phyloP scores from a whole-genome alignment of 208 protist genomes.

The Tritrichomonas foetus region DNA sequence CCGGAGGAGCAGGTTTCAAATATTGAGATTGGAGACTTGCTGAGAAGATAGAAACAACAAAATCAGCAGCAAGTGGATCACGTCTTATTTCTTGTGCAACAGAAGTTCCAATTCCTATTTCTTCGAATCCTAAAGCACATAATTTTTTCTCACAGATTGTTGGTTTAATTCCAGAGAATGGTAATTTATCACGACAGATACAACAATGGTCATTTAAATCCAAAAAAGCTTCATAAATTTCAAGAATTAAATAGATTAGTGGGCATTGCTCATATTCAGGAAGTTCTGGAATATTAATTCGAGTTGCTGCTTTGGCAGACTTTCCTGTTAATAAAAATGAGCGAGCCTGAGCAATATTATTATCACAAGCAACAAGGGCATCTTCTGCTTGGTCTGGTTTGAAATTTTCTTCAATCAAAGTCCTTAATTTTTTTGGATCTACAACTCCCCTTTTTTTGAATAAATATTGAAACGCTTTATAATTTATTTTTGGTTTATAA shows the following conservation, averaged over 20 bases:
- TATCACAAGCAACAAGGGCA: not conserved
- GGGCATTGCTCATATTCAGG: not conserved
- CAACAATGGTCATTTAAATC: conserved; percentile 12
- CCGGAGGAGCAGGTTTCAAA: not conserved
- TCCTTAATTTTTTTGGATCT: not conserved
- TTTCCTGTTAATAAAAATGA: not conserved
- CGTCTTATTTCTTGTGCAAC: not conserved
- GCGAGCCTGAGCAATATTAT: not conserved
- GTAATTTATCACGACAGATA: not conserved
- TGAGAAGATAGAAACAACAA: not conserved
- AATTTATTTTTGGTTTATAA: not conserved
- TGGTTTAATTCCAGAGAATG: not conserved
- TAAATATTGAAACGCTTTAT: not conserved
- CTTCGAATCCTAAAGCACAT: not conserved
- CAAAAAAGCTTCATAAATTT: not conserved
- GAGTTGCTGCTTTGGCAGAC: not conserved
- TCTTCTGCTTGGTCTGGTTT: not conserved
- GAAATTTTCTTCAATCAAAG: not conserved
- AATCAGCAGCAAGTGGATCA: not conserved
- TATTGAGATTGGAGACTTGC: not conserved
- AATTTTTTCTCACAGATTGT: not conserved
- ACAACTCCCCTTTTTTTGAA: not conserved
- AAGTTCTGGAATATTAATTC: not conserved
- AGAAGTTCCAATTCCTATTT: not conserved
- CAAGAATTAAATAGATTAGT: not conserved